phyloP scores from a whole-genome alignment of 805 yeast genomes.

The Diddensiella transvaalensis region DNA sequence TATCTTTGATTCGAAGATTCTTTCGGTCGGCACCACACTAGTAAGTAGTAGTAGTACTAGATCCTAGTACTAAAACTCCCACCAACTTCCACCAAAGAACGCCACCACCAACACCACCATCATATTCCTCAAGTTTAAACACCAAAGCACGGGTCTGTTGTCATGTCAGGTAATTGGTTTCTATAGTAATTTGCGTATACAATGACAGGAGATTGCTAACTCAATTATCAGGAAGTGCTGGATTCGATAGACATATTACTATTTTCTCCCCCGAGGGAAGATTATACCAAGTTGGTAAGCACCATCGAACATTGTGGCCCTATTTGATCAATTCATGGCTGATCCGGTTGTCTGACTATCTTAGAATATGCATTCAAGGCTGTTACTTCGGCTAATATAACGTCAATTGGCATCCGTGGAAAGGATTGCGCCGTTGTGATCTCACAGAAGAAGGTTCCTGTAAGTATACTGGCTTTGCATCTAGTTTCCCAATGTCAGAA shows the following conservation, averaged over 20 bases:
- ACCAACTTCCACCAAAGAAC: no score
- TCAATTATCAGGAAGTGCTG: conserved; percentile 60
- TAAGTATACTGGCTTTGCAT: neutral
- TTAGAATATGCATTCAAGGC: conserved; percentile 94
- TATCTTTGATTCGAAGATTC: no score
- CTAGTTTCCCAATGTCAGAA: no score
- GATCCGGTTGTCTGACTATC: neutral
- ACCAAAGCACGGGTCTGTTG: no score
- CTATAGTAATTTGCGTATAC: no score
- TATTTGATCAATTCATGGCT: neutral
- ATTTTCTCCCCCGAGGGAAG: conserved; percentile 99
- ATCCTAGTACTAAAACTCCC: no score
- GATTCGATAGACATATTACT: conserved; percentile 97
- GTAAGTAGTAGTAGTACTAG: no score
- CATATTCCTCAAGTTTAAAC: no score
- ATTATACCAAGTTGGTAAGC: conserved; percentile 72
- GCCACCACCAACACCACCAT: no score
- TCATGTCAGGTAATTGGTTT: no score
- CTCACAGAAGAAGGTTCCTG: conserved; percentile 91
- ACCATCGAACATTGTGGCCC: neutral
- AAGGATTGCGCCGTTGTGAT: conserved; percentile 82
- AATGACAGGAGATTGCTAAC: no score
- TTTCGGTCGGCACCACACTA: no score
- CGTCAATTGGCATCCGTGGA: conserved; percentile 84
- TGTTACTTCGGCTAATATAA: conserved; percentile 85